Evolutionary conservation across 2,329 filamentous ascomycete genomes (phyloP), one percentile per base, ranked within the genome.

Genomic region (Calonectria pauciramosa): DNA sequence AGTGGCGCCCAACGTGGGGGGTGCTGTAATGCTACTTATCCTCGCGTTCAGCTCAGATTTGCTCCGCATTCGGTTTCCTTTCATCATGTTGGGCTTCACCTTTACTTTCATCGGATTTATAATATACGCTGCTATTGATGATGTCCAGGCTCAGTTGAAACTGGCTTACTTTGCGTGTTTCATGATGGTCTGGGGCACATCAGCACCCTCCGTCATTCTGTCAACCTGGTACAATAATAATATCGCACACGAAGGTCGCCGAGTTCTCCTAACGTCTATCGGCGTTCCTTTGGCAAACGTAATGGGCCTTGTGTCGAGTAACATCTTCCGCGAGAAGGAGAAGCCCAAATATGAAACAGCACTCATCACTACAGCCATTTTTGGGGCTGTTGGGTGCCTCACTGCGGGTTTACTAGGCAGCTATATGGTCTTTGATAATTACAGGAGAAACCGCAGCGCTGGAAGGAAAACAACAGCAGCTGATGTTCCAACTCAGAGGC

Each of bases 191-290:
- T 77, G 81, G 0, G 86, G 86, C 28, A 83, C 87, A 0, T 89
- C 88, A 73, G 87, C 88, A n/a, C 86, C 87, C 0, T 86, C 84
- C 2, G 86, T 85, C 70, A 80, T 90, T 14, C 84, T 89, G 4
- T 85, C 89, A 70, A 84, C 84, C 0, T 89, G 89, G 88, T 84
- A 89, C 72, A 90, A 89, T 69, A 90, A 89, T 75, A 90, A 90
- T 76, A 89, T 88, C 56, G 80, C 88, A 6, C 85, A 87, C 36
- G 88, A 90, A 80, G 89, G 79, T 18, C 77, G 75, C 0, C 85
- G 88, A 0, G 88, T 88, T 9, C 87, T 87, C 0, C 87, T 86
- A 13, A 89, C 87, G 2, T 88, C 86, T 0, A 79, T 89, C 20
- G 81, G 88, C 2, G 87, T 88, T 8, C 88, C 86, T 0, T 77